Evolutionary conservation across 108 stramenopile genomes (phyloP).

Genomic region (Cyclostephanos tholiformis): DNA sequence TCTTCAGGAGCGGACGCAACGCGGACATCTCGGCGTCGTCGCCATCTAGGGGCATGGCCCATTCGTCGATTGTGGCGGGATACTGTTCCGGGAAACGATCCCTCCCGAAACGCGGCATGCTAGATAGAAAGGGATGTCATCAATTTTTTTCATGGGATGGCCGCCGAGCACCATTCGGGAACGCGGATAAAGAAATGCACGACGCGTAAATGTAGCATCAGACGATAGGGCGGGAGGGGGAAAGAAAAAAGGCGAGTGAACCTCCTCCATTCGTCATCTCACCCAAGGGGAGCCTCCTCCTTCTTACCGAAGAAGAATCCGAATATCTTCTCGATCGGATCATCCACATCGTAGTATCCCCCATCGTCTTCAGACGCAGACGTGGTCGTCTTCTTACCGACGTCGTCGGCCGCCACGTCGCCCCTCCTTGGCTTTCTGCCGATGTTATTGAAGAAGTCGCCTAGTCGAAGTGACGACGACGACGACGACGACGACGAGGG

Average conservation of each 20-base stretch:
- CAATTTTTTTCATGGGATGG: no score
- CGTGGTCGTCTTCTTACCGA: neutral
- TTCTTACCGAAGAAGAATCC: conserved; percentile 83
- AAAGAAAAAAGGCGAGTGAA: conserved; percentile 2
- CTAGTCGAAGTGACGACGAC: neutral
- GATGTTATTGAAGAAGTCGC: neutral
- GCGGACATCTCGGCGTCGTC: conserved; percentile 70
- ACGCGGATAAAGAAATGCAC: neutral
- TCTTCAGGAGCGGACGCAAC: conserved; percentile 77
- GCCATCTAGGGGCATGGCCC: conserved; percentile 70
- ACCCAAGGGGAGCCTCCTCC: conserved; percentile 69
- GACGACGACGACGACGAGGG: neutral
- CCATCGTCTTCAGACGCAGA: conserved; percentile 18
- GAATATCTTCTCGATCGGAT: conserved; percentile 88
- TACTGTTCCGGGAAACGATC: conserved; percentile 83
- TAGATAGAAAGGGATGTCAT: neutral
- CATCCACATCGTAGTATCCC: conserved; percentile 57
- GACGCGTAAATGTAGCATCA: no score
- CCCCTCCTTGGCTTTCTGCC: neutral
- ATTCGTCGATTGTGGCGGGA: conserved; percentile 69
- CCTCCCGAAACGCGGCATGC: conserved; percentile 49
- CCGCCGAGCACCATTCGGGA: no score
- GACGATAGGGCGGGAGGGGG: neutral
- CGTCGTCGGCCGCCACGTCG: neutral
- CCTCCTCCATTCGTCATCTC: conserved; percentile 24